Percentiles rank a stretch among this genome's conserved stretches.
These are phyloP conservation scores for Desmodesmus armatus DNA, from an alignment of 139 green algal species.

Conservation along the genomic window DNA sequence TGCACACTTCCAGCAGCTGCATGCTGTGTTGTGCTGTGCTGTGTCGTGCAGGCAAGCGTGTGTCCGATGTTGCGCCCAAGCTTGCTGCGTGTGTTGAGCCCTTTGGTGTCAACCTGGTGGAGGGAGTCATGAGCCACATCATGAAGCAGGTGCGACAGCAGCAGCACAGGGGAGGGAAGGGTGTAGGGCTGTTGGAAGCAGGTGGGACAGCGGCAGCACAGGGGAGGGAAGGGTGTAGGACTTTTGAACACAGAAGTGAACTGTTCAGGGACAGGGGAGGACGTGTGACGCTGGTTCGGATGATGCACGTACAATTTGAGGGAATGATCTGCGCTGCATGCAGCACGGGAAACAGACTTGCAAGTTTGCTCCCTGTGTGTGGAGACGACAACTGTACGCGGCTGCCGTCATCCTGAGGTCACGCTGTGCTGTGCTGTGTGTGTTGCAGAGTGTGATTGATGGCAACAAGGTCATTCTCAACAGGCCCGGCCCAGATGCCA, in stretches of 20 bases:
- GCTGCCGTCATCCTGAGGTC: too few species aligned
- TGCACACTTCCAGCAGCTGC: neutral
- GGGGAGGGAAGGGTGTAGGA: too few species aligned
- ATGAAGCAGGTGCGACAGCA: conserved; percentile 97
- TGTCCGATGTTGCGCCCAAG: conserved; percentile 78
- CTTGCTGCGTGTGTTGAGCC: conserved; percentile 86
- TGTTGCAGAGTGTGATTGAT: neutral
- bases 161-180: neutral
- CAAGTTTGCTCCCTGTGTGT: too few species aligned
- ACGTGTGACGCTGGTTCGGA: too few species aligned
- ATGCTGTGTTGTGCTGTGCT: neutral
- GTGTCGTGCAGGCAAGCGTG: conserved; percentile 51
- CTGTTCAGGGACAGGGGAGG: too few species aligned
- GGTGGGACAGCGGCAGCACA: too few species aligned
- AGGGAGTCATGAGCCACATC: conserved; percentile 95
- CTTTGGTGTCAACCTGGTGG: conserved; percentile 92
- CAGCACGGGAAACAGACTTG: too few species aligned
- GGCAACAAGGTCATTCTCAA: conserved; percentile 77
- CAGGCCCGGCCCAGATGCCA: conserved; percentile 82
- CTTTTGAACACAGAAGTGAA: too few species aligned
- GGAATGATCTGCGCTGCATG: too few species aligned
- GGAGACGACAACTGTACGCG: too few species aligned
- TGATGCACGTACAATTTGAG: too few species aligned
- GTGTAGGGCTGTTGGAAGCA: neutral
- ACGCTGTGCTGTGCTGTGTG: neutral